A percentile compares a stretch with the other conserved stretches of the same genome.
These are phyloP conservation scores for Noccaea caerulescens DNA, from an alignment of 345 rosid species.

Conservation along the genomic window DNA sequence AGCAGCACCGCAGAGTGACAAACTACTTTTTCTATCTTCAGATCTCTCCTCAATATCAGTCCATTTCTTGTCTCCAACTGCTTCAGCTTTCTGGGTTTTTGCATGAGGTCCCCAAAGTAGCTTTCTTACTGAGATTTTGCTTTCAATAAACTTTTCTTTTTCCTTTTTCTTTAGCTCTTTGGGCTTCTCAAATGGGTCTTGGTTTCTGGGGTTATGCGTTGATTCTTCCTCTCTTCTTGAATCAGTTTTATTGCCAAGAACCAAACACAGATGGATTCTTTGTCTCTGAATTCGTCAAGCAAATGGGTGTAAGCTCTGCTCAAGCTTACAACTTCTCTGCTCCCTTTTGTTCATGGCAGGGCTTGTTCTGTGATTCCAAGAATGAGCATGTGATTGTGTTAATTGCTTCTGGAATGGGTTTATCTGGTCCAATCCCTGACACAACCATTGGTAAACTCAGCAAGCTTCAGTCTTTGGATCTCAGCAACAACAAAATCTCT, in stretches of 20 bases:
- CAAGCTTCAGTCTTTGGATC: constrained; percentile 77
- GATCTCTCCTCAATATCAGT: constrained; percentile 28
- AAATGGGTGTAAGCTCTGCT: constrained; percentile 58
- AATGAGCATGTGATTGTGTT: constrained; percentile 57
- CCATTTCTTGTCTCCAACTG: constrained; percentile 25
- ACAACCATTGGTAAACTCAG: constrained; percentile 84
- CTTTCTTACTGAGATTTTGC: constrained; percentile 34
- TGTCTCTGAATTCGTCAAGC: constrained; percentile 69
- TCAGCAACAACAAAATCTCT: constrained; percentile 80
- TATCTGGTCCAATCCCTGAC: constrained; percentile 83
- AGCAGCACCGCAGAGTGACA: constrained; percentile 35
- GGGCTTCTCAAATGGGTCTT: constrained; percentile 58
- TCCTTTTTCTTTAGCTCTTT: constrained; percentile 12
- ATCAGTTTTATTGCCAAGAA: constrained; percentile 57
- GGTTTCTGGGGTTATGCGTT: constrained; percentile 54
- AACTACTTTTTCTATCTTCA: constrained; percentile 39
- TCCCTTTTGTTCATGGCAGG: constrained; percentile 73
- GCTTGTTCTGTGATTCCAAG: constrained; percentile 65
- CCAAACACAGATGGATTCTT: constrained; percentile 88
- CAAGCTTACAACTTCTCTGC: constrained; percentile 55
- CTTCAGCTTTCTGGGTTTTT: constrained; percentile 30
- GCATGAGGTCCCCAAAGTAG: constrained; percentile 22
- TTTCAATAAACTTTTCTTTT: background rate
- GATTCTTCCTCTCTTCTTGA: constrained; percentile 62
- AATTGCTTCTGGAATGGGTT: constrained; percentile 60